Evolutionary conservation across 495 filamentous ascomycete genomes (phyloP).

Genomic region (Stereocaulon alpinum): DNA sequence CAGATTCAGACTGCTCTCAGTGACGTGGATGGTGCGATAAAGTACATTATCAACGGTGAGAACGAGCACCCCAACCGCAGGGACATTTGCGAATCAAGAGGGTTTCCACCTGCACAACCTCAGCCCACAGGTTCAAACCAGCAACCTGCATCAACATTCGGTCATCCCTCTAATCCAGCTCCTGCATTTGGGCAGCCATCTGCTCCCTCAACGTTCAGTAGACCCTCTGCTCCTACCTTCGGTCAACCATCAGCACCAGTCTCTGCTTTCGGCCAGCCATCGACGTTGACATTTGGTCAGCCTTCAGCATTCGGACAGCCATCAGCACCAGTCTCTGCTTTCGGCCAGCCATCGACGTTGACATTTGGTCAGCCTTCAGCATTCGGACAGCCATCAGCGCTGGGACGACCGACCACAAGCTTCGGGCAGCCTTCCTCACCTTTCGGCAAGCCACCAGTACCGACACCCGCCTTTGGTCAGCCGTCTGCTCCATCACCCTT

Average conservation of each 20-base stretch:
- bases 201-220: slow-evolving; percentile 24
- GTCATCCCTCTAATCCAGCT: slow-evolving; percentile 28
- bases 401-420: slow-evolving; percentile 12
- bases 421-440: slow-evolving; percentile 22
- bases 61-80: slow-evolving; percentile 73
- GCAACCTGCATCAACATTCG: slow-evolving; percentile 28
- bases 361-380: slow-evolving; percentile 23
- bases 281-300: slow-evolving; percentile 24
- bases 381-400: slow-evolving; percentile 26
- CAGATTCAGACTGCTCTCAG: slow-evolving; percentile 58
- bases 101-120: slow-evolving; percentile 25
- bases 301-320: slow-evolving; percentile 27
- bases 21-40: slow-evolving; percentile 60
- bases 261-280: slow-evolving; percentile 22
- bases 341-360: slow-evolving; percentile 22
- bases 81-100: slow-evolving; percentile 52
- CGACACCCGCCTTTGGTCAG: slow-evolving; percentile 30
- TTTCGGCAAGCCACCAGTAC: slow-evolving; percentile 21
- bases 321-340: slow-evolving; percentile 21
- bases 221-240: slow-evolving; percentile 27
- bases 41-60: slow-evolving; percentile 55
- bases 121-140: slow-evolving; percentile 4
- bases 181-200: slow-evolving; percentile 29
- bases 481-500: slow-evolving; percentile 17
- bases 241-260: slow-evolving; percentile 30